Conservation (phyloP, 2,329 filamentous ascomycete species). For the Diaporthe velutina region DNA sequence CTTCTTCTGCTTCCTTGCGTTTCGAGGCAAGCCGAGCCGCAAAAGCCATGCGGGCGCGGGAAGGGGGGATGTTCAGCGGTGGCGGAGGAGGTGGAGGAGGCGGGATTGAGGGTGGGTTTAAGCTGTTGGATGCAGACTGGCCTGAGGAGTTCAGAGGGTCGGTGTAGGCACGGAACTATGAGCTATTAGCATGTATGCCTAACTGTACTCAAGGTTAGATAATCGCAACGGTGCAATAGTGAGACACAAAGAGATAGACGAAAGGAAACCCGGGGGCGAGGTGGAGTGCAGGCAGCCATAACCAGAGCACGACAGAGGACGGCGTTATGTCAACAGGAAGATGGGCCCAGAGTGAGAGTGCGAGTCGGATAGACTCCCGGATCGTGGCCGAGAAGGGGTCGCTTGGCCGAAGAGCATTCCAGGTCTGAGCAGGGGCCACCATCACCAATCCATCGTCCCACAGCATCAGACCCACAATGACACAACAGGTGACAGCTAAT, state of each 20-base stretch:
- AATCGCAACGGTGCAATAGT: slow-evolving; percentile 24
- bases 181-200: slow-evolving; percentile 32
- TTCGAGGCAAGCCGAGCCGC: slow-evolving; percentile 87
- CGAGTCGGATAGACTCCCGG: not conserved
- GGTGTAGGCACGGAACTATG: slow-evolving; percentile 71
- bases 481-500: slow-evolving; percentile 4
- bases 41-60: slow-evolving; percentile 88
- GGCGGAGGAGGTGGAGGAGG: slow-evolving; percentile 77
- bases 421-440: slow-evolving; percentile 33
- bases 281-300: not conserved
- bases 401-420: not conserved
- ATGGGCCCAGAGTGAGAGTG: not conserved
- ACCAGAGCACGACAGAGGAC: slow-evolving; percentile 15
- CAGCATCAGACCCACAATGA: slow-evolving; percentile 27
- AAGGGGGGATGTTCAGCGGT: slow-evolving; percentile 87
- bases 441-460: slow-evolving; percentile 22
- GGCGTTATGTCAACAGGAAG: not conserved
- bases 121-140: slow-evolving; percentile 47
- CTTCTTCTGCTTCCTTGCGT: slow-evolving; percentile 61
- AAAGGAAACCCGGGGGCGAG: not conserved
- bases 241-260: slow-evolving; percentile 26
- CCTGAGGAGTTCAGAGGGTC: slow-evolving; percentile 64
- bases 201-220: slow-evolving; percentile 24
- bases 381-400: slow-evolving; percentile 22
- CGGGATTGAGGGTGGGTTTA: slow-evolving; percentile 70